Base-by-base conservation (phyloP, 2,329 filamentous ascomycete genomes). In the Zymoseptoria crescenta region DNA sequence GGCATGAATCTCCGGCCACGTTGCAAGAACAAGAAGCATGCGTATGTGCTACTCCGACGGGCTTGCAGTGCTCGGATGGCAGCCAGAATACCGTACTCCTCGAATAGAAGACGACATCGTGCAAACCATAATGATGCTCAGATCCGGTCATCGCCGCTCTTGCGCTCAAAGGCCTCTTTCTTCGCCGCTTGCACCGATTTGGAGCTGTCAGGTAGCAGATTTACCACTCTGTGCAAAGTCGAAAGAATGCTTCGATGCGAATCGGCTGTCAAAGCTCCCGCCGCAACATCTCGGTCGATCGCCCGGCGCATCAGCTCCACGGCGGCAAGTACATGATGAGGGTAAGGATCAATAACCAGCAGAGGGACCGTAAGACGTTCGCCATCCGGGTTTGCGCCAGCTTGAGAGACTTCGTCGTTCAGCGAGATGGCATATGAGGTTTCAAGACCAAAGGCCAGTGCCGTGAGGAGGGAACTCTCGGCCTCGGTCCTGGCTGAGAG, bases 251-350 rank as follows among this genome's bases (percentile, higher is more conserved):
- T 61, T 7, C 49, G 21, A 20, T 58, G 51, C 16, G 59, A 54
- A 1, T 61, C 49, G 2, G 28, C 10, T 8, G 21, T 52, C 10
- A 61, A 58, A 29, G 53, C 54, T 21, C 58, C 56, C 19, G 54
- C 49, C 16, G 52, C 35, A 21, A 58, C 53, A 24, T 61, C 56
- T 41, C 56, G 24, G 49, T 57, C 52, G n/a, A 61, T 58, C 3
- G 59, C 56, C 20, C 56, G 56, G n/a, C 57, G 51, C 59, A 61
- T 58, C 19, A 61, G 56, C 56, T 61, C 56, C 8, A 58, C 54
- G 19, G 52, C 35, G 10, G 56, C 59, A 3, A 61, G 50, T 20
- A 56, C 54, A 28, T 61, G 59, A 21, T 61, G 59, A 20, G 59
- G 56, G 48, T 61, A 61, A 8, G 59, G 56, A 20, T 61, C 59